Evolutionary conservation across 2,329 filamentous ascomycete species (phyloP).

Genomic region (Colletotrichum cereale): DNA sequence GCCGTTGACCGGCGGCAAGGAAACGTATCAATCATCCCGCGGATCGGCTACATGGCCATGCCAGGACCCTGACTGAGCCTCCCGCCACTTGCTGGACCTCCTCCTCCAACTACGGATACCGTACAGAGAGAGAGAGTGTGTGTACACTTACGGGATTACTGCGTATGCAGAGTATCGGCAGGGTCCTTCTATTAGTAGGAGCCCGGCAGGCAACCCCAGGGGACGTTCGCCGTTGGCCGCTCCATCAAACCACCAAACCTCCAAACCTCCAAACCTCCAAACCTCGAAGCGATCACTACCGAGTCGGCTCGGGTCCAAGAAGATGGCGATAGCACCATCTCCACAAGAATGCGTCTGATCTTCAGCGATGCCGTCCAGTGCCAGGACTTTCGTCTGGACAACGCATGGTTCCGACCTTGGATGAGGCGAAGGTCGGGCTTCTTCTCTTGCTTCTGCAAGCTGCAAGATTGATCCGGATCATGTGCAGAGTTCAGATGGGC

Average conservation of each 20-base stretch:
- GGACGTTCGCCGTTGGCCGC: neutral
- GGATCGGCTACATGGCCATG: neutral
- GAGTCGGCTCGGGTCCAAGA: slow-evolving; percentile 18
- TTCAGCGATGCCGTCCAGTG: slow-evolving; percentile 14
- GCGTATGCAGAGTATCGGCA: neutral
- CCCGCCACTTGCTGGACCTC: neutral
- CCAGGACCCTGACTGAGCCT: neutral
- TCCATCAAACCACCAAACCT: slow-evolving; percentile 1
- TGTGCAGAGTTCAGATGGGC: slow-evolving; percentile 4
- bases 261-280: slow-evolving; percentile 9
- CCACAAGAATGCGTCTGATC: slow-evolving; percentile 35
- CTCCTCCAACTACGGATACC: neutral
- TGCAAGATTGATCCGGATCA: slow-evolving; percentile 33
- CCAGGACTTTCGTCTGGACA: slow-evolving; percentile 2
- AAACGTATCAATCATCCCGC: neutral
- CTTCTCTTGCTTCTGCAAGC: slow-evolving; percentile 19
- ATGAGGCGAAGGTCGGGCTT: slow-evolving; percentile 12
- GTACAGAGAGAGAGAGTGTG: too few species aligned
- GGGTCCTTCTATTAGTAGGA: neutral
- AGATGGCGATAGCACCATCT: slow-evolving; percentile 34
- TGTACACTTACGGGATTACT: too few species aligned
- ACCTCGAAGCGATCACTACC: slow-evolving; percentile 33
- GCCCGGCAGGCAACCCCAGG: slow-evolving; percentile 1
- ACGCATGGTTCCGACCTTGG: slow-evolving; percentile 1
- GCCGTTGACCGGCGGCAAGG: neutral